Evolutionary conservation across 306 rosid genomes (phyloP).

Genomic region (Rosa chinensis): DNA sequence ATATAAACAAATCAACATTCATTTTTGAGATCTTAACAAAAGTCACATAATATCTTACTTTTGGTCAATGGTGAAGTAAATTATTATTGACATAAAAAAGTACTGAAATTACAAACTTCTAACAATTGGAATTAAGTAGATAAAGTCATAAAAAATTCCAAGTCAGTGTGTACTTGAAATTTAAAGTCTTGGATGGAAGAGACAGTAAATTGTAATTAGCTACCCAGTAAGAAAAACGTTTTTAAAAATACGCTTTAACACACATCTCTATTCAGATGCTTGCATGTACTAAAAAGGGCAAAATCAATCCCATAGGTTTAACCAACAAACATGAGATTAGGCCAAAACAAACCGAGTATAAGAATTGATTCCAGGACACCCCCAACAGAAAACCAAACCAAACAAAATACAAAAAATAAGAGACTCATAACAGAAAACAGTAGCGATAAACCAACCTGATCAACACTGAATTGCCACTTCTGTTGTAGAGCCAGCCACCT

Average conservation of each 20-base stretch:
- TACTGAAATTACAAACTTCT: neutral
- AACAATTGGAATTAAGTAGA: neutral
- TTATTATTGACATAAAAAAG: neutral
- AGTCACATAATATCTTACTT: neutral
- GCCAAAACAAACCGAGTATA: neutral
- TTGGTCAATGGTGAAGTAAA: neutral
- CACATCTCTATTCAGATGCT: neutral
- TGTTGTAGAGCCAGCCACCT: slow-evolving; percentile 72
- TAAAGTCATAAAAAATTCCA: neutral
- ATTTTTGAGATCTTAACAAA: neutral
- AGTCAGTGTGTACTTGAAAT: neutral
- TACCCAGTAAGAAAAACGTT: neutral
- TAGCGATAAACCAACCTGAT: slow-evolving; percentile 42
- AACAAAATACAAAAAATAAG: neutral
- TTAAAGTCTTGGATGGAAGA: neutral
- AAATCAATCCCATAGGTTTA: neutral
- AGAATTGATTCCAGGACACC: neutral
- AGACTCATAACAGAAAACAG: slow-evolving; percentile 7
- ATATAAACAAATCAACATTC: neutral
- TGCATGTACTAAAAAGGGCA: neutral
- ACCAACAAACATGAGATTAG: neutral
- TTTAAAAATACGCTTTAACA: neutral
- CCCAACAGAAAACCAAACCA: slow-evolving; percentile 1
- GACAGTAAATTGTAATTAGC: neutral
- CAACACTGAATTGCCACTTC: slow-evolving; percentile 64